Percentiles rank a stretch among this genome's conserved stretches.
These are phyloP conservation scores for Penicillium sp. DNA, from an alignment of 2,329 filamentous ascomycete species.

Conservation along the genomic window DNA sequence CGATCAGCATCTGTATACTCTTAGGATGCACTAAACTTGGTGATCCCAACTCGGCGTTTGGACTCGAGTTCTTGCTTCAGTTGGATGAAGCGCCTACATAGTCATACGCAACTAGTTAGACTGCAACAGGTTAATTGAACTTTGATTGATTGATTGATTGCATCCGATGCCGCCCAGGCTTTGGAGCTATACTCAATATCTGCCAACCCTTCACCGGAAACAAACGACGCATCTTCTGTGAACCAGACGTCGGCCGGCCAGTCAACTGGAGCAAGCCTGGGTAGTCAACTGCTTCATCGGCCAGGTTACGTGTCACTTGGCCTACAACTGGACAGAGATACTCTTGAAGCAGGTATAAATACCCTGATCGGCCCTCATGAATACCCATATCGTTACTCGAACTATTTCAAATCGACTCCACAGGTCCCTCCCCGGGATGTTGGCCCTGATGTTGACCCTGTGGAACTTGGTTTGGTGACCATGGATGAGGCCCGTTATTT, in stretches of 20 bases:
- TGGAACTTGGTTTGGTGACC: constrained; percentile 29
- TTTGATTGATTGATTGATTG: too few relatives aligned
- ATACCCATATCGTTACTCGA: constrained; percentile 9
- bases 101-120: too few relatives aligned
- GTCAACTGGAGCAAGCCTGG: background rate
- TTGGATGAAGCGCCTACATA: too few relatives aligned
- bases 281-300: constrained; percentile 14
- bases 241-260: background rate
- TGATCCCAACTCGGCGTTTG: too few relatives aligned
- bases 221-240: background rate
- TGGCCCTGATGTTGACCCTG: constrained; percentile 29
- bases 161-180: constrained; percentile 21
- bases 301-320: constrained; percentile 26
- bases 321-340: constrained; percentile 18
- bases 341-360: constrained; percentile 22
- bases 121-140: too few relatives aligned
- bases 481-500: constrained; percentile 27
- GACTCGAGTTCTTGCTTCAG: too few relatives aligned
- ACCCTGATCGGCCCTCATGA: constrained; percentile 8
- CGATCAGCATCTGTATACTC: too few relatives aligned
- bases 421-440: constrained; percentile 17
- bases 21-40: too few relatives aligned
- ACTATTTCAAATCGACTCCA: constrained; percentile 24
- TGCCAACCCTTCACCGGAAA: background rate
- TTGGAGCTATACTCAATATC: constrained; percentile 1